Base-by-base conservation (phyloP, 2,329 filamentous ascomycete genomes). In the Xylariaceae sp. region DNA sequence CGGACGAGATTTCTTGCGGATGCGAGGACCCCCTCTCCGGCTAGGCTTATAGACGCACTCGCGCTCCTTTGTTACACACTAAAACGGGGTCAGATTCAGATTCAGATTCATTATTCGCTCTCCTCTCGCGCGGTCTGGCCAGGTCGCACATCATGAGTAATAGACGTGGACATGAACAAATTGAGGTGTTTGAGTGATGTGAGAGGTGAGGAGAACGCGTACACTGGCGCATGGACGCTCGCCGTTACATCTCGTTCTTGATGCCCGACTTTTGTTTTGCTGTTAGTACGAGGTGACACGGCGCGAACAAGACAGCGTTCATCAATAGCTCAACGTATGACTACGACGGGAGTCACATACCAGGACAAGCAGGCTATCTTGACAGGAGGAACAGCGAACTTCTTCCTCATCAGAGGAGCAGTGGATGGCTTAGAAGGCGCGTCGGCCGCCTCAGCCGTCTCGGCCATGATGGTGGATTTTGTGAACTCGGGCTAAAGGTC, bases 281-380 rank as follows among this genome's bases (percentile, higher is more conserved):
- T 43, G 41, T 63, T 49, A 63, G 58, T 61, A 56, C 58, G 46
- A 59, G 58, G 61, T 63, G 39, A 56, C 61, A 63, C 58, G 40
- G 48, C 58, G 41, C 49, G 45, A 53, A 53, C 28, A 17, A 40
- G 40, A 53, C 43, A 17, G 33, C 39, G 54, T 45, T 56, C 47
- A 24, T 47, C 28, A 37, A 28, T 40, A 40, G 39, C 44, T 34
- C 33, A 21, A 46, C 34, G 54, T 55, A 53, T 53, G 60, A 63
- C 50, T 43, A 31, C 17, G 44, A 28, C 46, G 12, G 12, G 28
- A 31, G 23, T 49, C 16, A 71, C 76, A 57, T 75, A 81, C 79
- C 79, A 82, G 50, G 78, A 75, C 54, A 82, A 72, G 62, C 79
- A 82, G 19, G 79, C 79, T 47, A 79, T 73, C 66, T 82, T 82